These are phyloP conservation scores for Lactuca sativa DNA, from an alignment of 129 eudicot species.

Conservation along the genomic window DNA sequence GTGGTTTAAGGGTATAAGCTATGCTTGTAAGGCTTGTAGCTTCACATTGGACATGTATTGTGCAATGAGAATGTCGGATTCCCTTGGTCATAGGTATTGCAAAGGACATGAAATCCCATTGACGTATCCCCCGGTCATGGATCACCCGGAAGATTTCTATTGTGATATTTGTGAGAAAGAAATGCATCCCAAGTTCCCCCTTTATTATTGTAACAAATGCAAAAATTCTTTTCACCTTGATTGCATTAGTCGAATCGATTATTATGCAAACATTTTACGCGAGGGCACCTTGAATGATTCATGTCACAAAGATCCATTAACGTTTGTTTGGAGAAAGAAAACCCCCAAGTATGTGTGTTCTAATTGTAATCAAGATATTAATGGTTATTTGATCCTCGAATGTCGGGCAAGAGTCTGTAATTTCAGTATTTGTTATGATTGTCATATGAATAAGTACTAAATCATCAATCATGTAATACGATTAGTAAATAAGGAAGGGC, in stretches of 20 bases:
- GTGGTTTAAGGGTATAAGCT: too few relatives aligned
- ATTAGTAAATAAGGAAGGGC: too few relatives aligned
- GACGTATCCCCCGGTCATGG: too few relatives aligned
- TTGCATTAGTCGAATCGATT: background rate
- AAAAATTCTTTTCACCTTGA: conserved; percentile 4
- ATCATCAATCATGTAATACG: too few relatives aligned
- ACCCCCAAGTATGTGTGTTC: conserved; percentile 3
- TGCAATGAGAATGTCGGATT: too few relatives aligned
- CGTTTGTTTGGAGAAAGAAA: background rate
- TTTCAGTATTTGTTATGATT: too few relatives aligned
- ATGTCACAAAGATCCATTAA: conserved; percentile 7
- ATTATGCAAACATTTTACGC: background rate
- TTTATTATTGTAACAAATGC: background rate
- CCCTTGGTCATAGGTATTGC: too few relatives aligned
- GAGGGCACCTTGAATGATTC: too few relatives aligned
- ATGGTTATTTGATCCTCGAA: conserved; percentile 4
- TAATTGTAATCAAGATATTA: background rate
- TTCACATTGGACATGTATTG: too few relatives aligned
- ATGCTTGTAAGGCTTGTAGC: background rate
- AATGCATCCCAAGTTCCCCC: conserved; percentile 8
- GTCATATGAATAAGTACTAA: too few relatives aligned
- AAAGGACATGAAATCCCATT: too few relatives aligned
- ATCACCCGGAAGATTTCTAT: conserved; percentile 9
- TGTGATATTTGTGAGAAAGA: conserved; percentile 15
- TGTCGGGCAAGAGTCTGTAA: background rate